These are phyloP conservation scores for Hibiscus tridactylites DNA, from an alignment of 345 rosid genomes.

Conservation along the genomic window DNA sequence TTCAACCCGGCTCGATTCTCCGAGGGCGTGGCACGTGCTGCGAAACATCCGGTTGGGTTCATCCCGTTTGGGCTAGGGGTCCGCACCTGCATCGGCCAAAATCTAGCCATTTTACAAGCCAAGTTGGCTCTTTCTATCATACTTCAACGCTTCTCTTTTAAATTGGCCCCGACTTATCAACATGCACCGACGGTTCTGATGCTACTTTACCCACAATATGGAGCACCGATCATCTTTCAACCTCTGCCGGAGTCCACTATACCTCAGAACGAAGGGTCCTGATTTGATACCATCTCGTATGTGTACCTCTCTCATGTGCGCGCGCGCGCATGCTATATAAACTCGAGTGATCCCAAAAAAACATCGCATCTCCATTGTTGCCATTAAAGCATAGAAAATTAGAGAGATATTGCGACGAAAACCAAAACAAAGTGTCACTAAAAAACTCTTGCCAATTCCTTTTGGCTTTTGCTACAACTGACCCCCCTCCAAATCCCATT, in stretches of 20 bases:
- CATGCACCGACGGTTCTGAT: constrained; percentile 73
- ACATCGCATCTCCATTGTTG: background rate
- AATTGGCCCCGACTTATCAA: constrained; percentile 57
- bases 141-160: constrained; percentile 59
- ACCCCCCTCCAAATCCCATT: background rate
- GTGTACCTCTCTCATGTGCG: background rate
- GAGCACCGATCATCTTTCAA: constrained; percentile 62
- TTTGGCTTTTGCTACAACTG: background rate
- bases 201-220: constrained; percentile 70
- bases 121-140: constrained; percentile 52
- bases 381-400: background rate
- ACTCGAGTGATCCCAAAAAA: background rate
- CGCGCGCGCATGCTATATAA: background rate
- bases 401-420: background rate
- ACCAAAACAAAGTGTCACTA: background rate
- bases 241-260: no score
- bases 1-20: constrained; percentile 70
- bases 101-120: constrained; percentile 67
- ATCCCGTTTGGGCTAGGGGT: constrained; percentile 75
- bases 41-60: constrained; percentile 65
- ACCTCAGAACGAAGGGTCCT: constrained; percentile 5
- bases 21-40: constrained; percentile 64
- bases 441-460: background rate
- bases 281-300: background rate
- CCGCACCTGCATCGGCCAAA: constrained; percentile 70